Evolutionary conservation across 2,329 filamentous ascomycete species (phyloP).

Genomic region (Dactylellina leptospora): DNA sequence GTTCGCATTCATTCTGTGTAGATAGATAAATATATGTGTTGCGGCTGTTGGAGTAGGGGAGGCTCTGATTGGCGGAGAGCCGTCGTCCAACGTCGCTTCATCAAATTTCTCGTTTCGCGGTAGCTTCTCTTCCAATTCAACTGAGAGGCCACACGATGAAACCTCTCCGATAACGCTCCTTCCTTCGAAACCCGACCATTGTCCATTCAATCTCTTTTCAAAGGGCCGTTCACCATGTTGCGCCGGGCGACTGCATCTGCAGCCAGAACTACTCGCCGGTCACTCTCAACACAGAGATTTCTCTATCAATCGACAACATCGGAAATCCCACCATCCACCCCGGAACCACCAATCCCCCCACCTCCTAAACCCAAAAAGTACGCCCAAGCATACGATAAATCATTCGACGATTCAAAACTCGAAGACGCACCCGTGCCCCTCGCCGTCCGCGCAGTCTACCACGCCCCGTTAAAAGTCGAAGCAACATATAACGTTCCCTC

Average conservation of each 20-base stretch:
- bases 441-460: constrained; percentile 83
- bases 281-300: constrained; percentile 36
- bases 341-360: not conserved
- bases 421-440: constrained; percentile 71
- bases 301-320: constrained; percentile 16
- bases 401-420: constrained; percentile 18
- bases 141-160: no score
- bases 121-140: no score
- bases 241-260: constrained; percentile 40
- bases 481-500: constrained; percentile 80
- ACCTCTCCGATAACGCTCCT: constrained; percentile 31
- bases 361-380: constrained; percentile 5
- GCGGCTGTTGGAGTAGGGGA: constrained; percentile 22
- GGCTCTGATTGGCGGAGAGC: constrained; percentile 42
- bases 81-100: constrained; percentile 3
- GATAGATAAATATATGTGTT: constrained; percentile 13
- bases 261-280: constrained; percentile 40
- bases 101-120: constrained; percentile 37
- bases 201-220: constrained; percentile 6
- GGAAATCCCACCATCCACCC: not conserved
- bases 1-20: not conserved
- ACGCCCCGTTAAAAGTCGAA: constrained; percentile 80
- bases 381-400: constrained; percentile 38
- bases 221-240: constrained; percentile 36
- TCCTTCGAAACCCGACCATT: constrained; percentile 14